phyloP scores from a whole-genome alignment of 2,329 filamentous ascomycete genomes.

The Penicillium aurantiogriseum region DNA sequence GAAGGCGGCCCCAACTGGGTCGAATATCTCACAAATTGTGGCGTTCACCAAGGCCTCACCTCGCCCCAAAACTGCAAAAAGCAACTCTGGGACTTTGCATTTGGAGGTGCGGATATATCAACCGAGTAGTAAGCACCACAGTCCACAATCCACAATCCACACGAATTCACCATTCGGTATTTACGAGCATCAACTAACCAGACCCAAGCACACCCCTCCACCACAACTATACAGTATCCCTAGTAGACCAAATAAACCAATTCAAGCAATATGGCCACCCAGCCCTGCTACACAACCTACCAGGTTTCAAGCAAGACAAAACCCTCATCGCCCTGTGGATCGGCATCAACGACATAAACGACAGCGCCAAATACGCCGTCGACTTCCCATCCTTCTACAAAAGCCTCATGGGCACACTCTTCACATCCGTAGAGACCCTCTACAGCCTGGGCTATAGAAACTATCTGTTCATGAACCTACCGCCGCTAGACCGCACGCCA shows the following conservation, averaged over 20 bases:
- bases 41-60: slow-evolving; percentile 45
- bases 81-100: slow-evolving; percentile 58
- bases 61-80: slow-evolving; percentile 46
- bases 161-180: background rate
- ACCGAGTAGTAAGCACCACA: slow-evolving; percentile 36
- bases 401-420: slow-evolving; percentile 42
- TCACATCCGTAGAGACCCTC: slow-evolving; percentile 43
- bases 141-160: background rate
- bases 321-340: slow-evolving; percentile 56
- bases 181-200: background rate
- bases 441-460: slow-evolving; percentile 46
- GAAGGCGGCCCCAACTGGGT: slow-evolving; percentile 57
- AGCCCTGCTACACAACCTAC: slow-evolving; percentile 33
- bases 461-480: slow-evolving; percentile 53
- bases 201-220: slow-evolving; percentile 48
- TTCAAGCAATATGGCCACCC: slow-evolving; percentile 49
- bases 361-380: slow-evolving; percentile 47
- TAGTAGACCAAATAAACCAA: slow-evolving; percentile 53
- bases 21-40: slow-evolving; percentile 54
- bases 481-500: slow-evolving; percentile 50
- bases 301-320: slow-evolving; percentile 32
- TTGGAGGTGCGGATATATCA: slow-evolving; percentile 54
- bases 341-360: slow-evolving; percentile 57
- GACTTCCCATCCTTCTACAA: slow-evolving; percentile 50
- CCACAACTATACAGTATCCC: slow-evolving; percentile 50